Base-by-base conservation (phyloP, 495 filamentous ascomycete species). In the Aspergillus ostianus region DNA sequence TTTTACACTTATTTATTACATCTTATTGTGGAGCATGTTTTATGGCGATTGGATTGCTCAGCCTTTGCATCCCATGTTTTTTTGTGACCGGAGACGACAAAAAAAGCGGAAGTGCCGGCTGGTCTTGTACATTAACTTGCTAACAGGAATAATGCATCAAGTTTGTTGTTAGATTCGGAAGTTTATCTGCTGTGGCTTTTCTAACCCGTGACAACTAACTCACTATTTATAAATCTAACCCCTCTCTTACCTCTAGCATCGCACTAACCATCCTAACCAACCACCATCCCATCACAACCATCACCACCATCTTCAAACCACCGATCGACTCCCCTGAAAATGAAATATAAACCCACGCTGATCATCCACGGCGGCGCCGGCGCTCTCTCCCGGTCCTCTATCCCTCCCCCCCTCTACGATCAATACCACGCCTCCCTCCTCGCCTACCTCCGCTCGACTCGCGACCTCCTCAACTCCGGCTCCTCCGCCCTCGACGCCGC, bases 281-380 rank as follows among this genome's bases (percentile, higher is more conserved):
- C 18, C 29, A 32, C 6, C n/a, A 10, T 41, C 23, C 12, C n/a
- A 47, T 20, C 20, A 3, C 18, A 55, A 5, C 19, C 17, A 19
- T 18, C 36, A 45, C 20, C 44, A 47, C 20, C 44, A 26, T 21
- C 41, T 46, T 32, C 30, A 32, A 12, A 15, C 12, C 36, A 15
- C 12, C 36, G 1, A 41, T 17, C 13, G 3, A 10, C 9, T 10
- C 13, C 36, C 2, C 23, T 4, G 23, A 41, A 41, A 41, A 41
- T 41, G 36, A 41, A 41, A 41, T 74, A 80, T 60, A 82, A 81
- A 60, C 89, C 90, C 3, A 82, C 89, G 7, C 73, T 93, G 32
- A 92, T 93, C 71, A 84, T 97, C 70, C 92, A 96, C 68, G 93
- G 92, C 70, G 92, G 92, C 58, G 92, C 92, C 2, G 92, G 92